Evolutionary conservation across 179 eudicot genomes (phyloP).

Genomic region (Amaranthus tricolor): DNA sequence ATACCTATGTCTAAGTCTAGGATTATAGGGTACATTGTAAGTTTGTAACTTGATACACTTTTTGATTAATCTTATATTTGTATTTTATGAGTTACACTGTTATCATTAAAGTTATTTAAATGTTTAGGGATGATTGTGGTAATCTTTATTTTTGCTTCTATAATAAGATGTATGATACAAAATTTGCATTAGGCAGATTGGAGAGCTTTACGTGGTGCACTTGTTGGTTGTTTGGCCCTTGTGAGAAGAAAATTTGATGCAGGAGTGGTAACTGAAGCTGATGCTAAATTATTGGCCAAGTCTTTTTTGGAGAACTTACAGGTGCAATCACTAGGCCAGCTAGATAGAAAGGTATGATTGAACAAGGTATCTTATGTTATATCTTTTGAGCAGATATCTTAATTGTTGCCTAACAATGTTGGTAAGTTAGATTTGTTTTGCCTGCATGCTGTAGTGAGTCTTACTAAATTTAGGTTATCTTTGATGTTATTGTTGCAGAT

Average conservation of each 20-base stretch:
- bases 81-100: background rate
- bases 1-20: background rate
- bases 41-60: background rate
- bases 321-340: constrained; percentile 80
- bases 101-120: background rate
- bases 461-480: constrained; percentile 1
- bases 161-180: constrained; percentile 33
- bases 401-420: background rate
- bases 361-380: background rate
- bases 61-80: background rate
- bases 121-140: background rate
- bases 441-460: constrained; percentile 1
- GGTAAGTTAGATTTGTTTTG: background rate
- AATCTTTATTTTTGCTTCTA: constrained; percentile 6
- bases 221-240: constrained; percentile 87
- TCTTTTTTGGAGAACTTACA: constrained; percentile 60
- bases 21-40: too few species aligned
- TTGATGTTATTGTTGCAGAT: constrained; percentile 52
- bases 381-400: too few species aligned
- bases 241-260: constrained; percentile 65
- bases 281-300: constrained; percentile 59
- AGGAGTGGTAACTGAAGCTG: constrained; percentile 50
- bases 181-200: constrained; percentile 81
- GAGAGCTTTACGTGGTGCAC: constrained; percentile 94
- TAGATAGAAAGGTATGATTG: constrained; percentile 72